Base-by-base conservation (phyloP, 2,329 filamentous ascomycete species). In the Stachybotrys echinatus region DNA sequence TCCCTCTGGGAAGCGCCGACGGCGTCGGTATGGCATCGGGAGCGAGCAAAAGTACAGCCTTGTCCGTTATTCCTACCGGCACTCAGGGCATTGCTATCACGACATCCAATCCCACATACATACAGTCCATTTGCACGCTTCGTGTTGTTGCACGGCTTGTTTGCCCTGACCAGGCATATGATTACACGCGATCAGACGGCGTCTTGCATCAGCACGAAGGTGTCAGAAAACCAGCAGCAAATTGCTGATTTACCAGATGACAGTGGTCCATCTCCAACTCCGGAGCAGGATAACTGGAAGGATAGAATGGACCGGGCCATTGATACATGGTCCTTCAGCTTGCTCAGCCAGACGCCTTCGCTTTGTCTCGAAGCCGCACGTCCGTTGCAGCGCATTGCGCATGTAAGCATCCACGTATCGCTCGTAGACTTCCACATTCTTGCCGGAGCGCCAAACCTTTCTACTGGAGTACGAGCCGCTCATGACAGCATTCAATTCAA, bases 1-100 rank as follows among this genome's bases (percentile, higher is more conserved):
- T 61, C 57, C 3, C 48, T 63, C 8, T 63, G 60, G 60, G 59
- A 61, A 21, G 61, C 60, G 14, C 58, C 59, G 2, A 63, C 60
- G 0, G 60, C 62, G 27, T 60, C 62, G 37, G 60, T 60, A 4
- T 61, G 58, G 27, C 10, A 34, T 14, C 27, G 27, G 10, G 27
- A 34, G 5, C 27, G 27, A 34, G 27, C 5, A 8, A 34, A 34
- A 14, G 5, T 34, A 8, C 27, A 34, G 27, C 27, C 27, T 14
- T 10, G 27, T 14, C 27, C 27, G 27, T 14, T 44, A 59, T 63
- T 1, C 60, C 62, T 44, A 61, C 60, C 2, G 61, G 60, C n/a
- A 48, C 62, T 5, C 55, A 63, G 19, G 60, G 59, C 0, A 61
- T 60, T 20, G 60, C 60, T 1, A 59, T 63, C 2, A 61, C 60